phyloP scores from a whole-genome alignment of 495 filamentous ascomycete species.

The Chaetomium fimeti region DNA sequence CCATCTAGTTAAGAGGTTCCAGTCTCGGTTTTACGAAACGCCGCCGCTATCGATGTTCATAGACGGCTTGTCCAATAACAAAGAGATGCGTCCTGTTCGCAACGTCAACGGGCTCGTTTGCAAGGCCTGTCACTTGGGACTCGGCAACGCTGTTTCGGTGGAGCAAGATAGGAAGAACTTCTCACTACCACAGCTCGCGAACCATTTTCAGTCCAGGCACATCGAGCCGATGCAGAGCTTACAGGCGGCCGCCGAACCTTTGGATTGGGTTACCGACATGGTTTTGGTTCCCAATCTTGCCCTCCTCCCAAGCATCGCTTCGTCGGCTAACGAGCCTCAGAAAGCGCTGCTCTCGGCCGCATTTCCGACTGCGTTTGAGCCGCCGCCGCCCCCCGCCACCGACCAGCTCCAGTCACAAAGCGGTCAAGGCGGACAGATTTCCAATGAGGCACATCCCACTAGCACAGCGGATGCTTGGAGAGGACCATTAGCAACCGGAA shows the following conservation, averaged over 20 bases:
- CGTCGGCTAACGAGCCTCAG: conserved; percentile 50
- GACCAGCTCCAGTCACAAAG: neutral
- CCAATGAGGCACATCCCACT: neutral
- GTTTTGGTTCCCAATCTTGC: conserved; percentile 60
- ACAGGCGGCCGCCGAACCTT: conserved; percentile 26
- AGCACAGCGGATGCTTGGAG: neutral
- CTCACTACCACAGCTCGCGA: conserved; percentile 60
- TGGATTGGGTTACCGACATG: conserved; percentile 70
- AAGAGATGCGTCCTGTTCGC: conserved; percentile 65
- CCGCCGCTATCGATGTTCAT: conserved; percentile 61
- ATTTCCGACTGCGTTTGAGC: conserved; percentile 46
- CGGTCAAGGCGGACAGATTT: neutral
- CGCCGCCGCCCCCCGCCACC: conserved; percentile 3
- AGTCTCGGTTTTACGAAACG: conserved; percentile 52
- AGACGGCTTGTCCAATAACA: conserved; percentile 63
- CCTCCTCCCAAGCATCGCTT: conserved; percentile 48
- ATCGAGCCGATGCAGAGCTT: conserved; percentile 36
- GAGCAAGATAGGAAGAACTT: conserved; percentile 52
- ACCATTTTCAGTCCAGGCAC: conserved; percentile 67
- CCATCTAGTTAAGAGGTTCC: conserved; percentile 57
- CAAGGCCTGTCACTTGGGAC: conserved; percentile 54
- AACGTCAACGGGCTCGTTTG: conserved; percentile 64
- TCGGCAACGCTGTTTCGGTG: conserved; percentile 36
- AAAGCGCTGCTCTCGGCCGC: conserved; percentile 59
- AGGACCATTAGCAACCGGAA: neutral